Evolutionary conservation across 2,329 filamentous ascomycete genomes (phyloP), one percentile per base, ranked within the genome.

Genomic region (Xylariaceae sp.): DNA sequence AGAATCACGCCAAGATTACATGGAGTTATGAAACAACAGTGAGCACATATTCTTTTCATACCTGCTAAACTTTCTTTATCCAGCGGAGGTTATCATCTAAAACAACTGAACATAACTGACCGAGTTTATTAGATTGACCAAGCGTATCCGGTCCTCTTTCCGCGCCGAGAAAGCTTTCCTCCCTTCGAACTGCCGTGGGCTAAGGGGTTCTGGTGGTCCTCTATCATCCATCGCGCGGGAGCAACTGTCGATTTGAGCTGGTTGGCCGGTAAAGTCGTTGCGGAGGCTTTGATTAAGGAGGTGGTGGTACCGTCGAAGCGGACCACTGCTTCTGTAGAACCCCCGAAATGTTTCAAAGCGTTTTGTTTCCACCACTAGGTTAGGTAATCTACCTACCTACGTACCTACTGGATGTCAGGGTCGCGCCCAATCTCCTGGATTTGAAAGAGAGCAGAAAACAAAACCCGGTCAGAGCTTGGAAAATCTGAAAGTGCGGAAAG

Each of bases 181-280:
- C 30, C 56, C 1, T 64, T 67, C 53, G 48, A 51, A 39, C 43
- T 64, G 12, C 61, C 57, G 27, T 55, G 56, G 29, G 50, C 44
- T 9, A 37, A 59, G 11, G 62, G 62, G n/a, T 50, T 66, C 6
- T 66, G 64, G 64, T 66, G 64, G 63, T 65, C 65, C 27, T 60
- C 62, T 0, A 46, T 60, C 32, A 62, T 66, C 48, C 56, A 64
- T 43, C 50, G 50, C 8, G 52, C 63, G 4, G 60, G 60, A 9
- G 61, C 58, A 9, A 63, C 61, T 1, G 48, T 66, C 7, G 64
- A 67, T 48, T 46, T 62, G 40, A 67, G 60, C 47, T 66, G 64
- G 60, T 41, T 65, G 4, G 62, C 63, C 9, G 65, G 65, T 30
- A 60, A 61, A 32, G 56, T 62, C 39, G 63, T 61, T 7, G 65